Evolutionary conservation across 805 yeast species (phyloP).

Genomic region (Ogataea philodendri): DNA sequence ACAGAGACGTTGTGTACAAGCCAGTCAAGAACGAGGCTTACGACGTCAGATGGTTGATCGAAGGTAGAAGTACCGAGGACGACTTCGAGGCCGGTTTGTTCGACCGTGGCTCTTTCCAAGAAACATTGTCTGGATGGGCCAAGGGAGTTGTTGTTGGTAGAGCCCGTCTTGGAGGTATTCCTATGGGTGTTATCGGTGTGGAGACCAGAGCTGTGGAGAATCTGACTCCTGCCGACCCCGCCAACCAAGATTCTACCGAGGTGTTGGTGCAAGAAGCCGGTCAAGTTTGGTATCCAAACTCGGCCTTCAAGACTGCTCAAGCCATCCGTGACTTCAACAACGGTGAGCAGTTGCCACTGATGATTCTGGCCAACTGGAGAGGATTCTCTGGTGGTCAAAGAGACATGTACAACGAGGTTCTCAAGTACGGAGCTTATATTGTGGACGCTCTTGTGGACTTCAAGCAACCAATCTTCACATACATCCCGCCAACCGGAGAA

Average conservation of each 20-base stretch:
- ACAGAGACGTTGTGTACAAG: slow-evolving; percentile 79
- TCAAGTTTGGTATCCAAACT: slow-evolving; percentile 99
- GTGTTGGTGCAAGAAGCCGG: slow-evolving; percentile 91
- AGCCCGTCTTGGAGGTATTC: slow-evolving; percentile 98
- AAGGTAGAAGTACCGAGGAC: slow-evolving; percentile 67
- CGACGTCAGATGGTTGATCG: slow-evolving; percentile 94
- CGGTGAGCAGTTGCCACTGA: slow-evolving; percentile 96
- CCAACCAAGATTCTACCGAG: slow-evolving; percentile 94
- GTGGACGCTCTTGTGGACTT: slow-evolving; percentile 95
- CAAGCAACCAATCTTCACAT: slow-evolving; percentile 95
- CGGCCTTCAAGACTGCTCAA: slow-evolving; percentile 98
- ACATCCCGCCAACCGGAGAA: slow-evolving; percentile 98
- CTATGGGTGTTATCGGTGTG: slow-evolving; percentile 96
- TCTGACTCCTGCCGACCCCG: slow-evolving; percentile 95
- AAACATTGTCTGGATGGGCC: slow-evolving; percentile 98
- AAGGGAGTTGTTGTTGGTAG: slow-evolving; percentile 98
- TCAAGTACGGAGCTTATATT: slow-evolving; percentile 94
- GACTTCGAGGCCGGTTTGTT: slow-evolving; percentile 88
- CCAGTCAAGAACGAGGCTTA: slow-evolving; percentile 74
- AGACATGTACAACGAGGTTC: slow-evolving; percentile 97
- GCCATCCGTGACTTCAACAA: slow-evolving; percentile 96
- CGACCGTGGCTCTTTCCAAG: slow-evolving; percentile 91
- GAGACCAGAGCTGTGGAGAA: slow-evolving; percentile 90
- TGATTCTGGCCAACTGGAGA: slow-evolving; percentile 99
- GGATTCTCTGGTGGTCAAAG: slow-evolving; percentile 99